Percentiles rank a stretch among this genome's conserved stretches.
phyloP scores from a whole-genome alignment of 208 protist genomes.

The Acanthamoeba quina region DNA sequence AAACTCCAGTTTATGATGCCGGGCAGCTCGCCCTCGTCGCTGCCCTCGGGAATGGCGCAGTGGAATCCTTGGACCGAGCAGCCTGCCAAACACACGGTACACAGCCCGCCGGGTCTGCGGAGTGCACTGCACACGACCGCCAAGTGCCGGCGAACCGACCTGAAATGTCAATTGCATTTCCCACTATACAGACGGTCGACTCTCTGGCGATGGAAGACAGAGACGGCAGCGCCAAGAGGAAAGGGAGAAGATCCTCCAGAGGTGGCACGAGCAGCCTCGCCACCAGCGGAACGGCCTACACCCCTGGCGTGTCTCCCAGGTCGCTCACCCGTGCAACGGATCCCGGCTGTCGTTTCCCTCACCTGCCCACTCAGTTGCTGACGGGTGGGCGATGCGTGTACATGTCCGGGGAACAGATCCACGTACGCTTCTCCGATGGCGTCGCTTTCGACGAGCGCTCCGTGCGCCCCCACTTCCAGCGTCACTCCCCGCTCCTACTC shows the following conservation, averaged over 20 bases:
- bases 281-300: neutral
- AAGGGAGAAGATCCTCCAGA: neutral
- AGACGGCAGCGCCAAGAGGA: neutral
- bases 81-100: slow-evolving; percentile 29
- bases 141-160: neutral
- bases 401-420: neutral
- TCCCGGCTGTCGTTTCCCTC: neutral
- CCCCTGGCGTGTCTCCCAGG: neutral
- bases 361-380: neutral
- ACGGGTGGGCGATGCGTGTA: neutral
- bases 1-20: slow-evolving; percentile 52
- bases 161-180: neutral
- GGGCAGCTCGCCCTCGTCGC: slow-evolving; percentile 28
- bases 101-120: neutral
- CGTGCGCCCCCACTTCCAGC: neutral
- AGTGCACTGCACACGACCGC: neutral
- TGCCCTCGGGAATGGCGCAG: slow-evolving; percentile 44
- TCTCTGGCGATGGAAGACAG: slow-evolving; percentile 3
- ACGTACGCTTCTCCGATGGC: neutral
- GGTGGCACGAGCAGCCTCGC: neutral
- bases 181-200: neutral
- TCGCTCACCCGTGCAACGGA: neutral
- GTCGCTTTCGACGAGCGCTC: slow-evolving; percentile 46
- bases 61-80: slow-evolving; percentile 52
- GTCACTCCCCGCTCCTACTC: slow-evolving; percentile 23